A percentile compares a stretch with the other conserved stretches of the same genome.
These are phyloP conservation scores for Pythium plurisporium DNA, from an alignment of 352 stramenopile genomes.

Conservation along the genomic window DNA sequence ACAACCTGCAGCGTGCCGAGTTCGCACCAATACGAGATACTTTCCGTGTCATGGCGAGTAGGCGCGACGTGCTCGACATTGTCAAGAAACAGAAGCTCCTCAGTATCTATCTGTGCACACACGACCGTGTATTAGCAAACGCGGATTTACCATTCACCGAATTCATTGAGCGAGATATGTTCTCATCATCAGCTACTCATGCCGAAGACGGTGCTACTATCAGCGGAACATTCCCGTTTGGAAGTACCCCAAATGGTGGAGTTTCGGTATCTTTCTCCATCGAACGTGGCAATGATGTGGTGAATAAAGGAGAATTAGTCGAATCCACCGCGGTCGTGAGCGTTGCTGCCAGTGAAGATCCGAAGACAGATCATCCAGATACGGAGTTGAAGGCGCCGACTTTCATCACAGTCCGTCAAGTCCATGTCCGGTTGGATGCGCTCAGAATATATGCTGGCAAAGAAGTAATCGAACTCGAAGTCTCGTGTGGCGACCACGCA, in stretches of 20 bases:
- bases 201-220: slow-evolving; percentile 1
- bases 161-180: slow-evolving; percentile 23
- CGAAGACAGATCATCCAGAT: neutral
- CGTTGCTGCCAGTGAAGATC: neutral
- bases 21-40: slow-evolving; percentile 70
- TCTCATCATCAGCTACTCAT: neutral
- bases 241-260: slow-evolving; percentile 20
- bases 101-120: slow-evolving; percentile 66
- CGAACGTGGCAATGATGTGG: neutral
- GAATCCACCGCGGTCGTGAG: too few relatives aligned
- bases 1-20: slow-evolving; percentile 42
- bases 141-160: slow-evolving; percentile 44
- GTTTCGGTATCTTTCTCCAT: slow-evolving; percentile 10
- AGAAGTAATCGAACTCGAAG: slow-evolving; percentile 38
- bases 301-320: neutral
- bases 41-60: slow-evolving; percentile 60
- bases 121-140: slow-evolving; percentile 53
- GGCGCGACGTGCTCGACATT: slow-evolving; percentile 39
- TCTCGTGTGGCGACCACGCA: slow-evolving; percentile 22
- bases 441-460: slow-evolving; percentile 29
- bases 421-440: slow-evolving; percentile 24
- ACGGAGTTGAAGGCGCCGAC: too few relatives aligned
- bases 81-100: slow-evolving; percentile 28
- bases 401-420: slow-evolving; percentile 33
- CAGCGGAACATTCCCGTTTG: slow-evolving; percentile 44